phyloP scores from a whole-genome alignment of 177 flowering plant genomes.

The Tripterygium wilfordii region DNA sequence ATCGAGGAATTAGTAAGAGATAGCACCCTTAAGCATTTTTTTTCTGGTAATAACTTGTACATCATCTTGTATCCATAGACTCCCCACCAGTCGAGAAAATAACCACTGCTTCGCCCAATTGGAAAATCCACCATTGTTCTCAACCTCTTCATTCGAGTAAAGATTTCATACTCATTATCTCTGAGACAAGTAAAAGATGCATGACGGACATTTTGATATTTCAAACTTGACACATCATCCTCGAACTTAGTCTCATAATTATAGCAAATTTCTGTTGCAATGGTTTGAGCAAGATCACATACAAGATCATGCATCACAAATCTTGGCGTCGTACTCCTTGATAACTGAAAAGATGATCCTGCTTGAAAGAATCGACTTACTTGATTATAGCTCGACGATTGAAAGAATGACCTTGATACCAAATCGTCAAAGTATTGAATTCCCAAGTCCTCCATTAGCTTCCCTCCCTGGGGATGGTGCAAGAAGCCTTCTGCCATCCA shows the following conservation, averaged over 20 bases:
- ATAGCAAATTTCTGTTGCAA: constrained; percentile 17
- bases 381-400: not conserved
- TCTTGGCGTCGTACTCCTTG: not conserved
- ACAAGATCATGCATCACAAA: constrained; percentile 39
- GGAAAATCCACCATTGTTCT: too few relatives aligned
- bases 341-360: constrained; percentile 25
- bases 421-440: constrained; percentile 5
- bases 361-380: too few relatives aligned
- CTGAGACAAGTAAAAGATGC: too few relatives aligned
- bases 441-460: constrained; percentile 8
- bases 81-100: not conserved
- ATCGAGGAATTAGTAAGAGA: too few relatives aligned
- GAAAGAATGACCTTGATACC: constrained; percentile 7
- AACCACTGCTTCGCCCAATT: not conserved
- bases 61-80: not conserved
- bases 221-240: not conserved
- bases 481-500: constrained; percentile 22
- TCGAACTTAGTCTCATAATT: constrained; percentile 3
- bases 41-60: not conserved
- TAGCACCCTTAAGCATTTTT: not conserved
- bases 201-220: constrained; percentile 15
- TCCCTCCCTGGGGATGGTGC: not conserved
- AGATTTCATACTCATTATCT: too few relatives aligned
- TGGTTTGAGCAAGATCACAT: constrained; percentile 26
- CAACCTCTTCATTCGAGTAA: too few relatives aligned